Evolutionary conservation across 805 yeast species (phyloP), one percentile per base, ranked within the genome.

Genomic region (Starmerella apicola): DNA sequence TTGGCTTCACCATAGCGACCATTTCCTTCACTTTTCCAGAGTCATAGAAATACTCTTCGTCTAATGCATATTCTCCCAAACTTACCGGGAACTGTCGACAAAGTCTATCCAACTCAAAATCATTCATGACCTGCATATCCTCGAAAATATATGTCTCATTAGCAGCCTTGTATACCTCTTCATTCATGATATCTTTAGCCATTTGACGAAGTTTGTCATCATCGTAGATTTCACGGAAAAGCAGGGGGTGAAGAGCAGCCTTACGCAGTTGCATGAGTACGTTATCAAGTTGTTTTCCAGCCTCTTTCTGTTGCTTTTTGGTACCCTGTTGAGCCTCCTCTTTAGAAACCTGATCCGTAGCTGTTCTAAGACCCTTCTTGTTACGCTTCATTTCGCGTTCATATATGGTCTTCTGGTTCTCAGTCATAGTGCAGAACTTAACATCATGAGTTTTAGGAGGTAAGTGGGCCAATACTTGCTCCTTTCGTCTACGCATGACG

Each of bases 61-160:
- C 64, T 35, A 88, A 58, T 38, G 63, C 61, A 58, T 61, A 78
- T 34, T 63, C 57, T 9, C 71, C 63, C 27, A 83, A 59, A 1
- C 86, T 72, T 58, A 62, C 23, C 8, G 86, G 81, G 59, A 81
- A 88, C 47, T 72, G 74, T 32, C 64, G 64, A 57, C 96, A 84
- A 38, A 91, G 63, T 15, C 66, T 64, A 54, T 85, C 77, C 37
- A 91, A 66, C 61, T 91, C 98, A 57, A 72, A 81, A 64, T 91
- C 99, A 7, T 82, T 71, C 96, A 91, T 84, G 12, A 81, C 83
- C 56, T 75, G 75, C 97, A 91, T 86, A 59, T 91, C 99, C 63
- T 91, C 99, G 54, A 56, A 74, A 43, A 91, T 86, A 53, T 69
- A 91, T 30, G 72, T 65, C 46, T 66, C 63, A 56, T 84, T 85